Percentiles rank a stretch among this genome's conserved stretches.
These are phyloP conservation scores for Penicillium sp. DNA, from an alignment of 2,329 filamentous ascomycete species.

Conservation along the genomic window DNA sequence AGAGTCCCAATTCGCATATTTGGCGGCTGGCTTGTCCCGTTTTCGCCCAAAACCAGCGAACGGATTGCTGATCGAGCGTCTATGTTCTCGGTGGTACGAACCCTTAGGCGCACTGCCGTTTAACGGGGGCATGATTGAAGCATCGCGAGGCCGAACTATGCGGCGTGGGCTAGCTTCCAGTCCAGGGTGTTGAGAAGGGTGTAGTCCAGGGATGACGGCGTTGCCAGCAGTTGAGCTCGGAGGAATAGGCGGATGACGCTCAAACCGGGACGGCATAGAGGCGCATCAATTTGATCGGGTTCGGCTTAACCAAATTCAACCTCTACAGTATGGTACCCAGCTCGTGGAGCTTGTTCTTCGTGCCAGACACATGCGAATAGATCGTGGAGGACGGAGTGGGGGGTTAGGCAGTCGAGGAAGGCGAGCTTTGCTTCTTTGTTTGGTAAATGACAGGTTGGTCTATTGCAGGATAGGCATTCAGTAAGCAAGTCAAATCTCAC, in stretches of 20 bases:
- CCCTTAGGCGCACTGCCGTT: slow-evolving; percentile 16
- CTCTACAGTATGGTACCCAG: slow-evolving; percentile 1
- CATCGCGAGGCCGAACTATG: slow-evolving; percentile 26
- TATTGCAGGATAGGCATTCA: background rate
- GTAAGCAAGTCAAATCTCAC: background rate
- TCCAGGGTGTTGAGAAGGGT: slow-evolving; percentile 16
- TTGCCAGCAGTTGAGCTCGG: slow-evolving; percentile 23
- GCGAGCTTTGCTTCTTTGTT: slow-evolving; percentile 10
- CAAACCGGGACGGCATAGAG: slow-evolving; percentile 38
- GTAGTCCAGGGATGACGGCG: slow-evolving; percentile 16
- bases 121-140: slow-evolving; percentile 21
- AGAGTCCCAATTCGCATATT: slow-evolving; percentile 43
- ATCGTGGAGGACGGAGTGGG: slow-evolving; percentile 12
- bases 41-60: slow-evolving; percentile 57
- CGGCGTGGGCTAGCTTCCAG: slow-evolving; percentile 21
- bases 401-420: slow-evolving; percentile 6
- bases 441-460: background rate
- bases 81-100: slow-evolving; percentile 43
- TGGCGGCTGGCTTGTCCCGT: slow-evolving; percentile 52
- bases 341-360: slow-evolving; percentile 11
- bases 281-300: slow-evolving; percentile 23
- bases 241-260: slow-evolving; percentile 31
- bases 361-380: slow-evolving; percentile 17
- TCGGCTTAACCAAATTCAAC: background rate
- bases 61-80: slow-evolving; percentile 74